A percentile compares a stretch with the other conserved stretches of the same genome.
phyloP scores from a whole-genome alignment of 2,329 filamentous ascomycete genomes.

The Paecilomyces sp. region DNA sequence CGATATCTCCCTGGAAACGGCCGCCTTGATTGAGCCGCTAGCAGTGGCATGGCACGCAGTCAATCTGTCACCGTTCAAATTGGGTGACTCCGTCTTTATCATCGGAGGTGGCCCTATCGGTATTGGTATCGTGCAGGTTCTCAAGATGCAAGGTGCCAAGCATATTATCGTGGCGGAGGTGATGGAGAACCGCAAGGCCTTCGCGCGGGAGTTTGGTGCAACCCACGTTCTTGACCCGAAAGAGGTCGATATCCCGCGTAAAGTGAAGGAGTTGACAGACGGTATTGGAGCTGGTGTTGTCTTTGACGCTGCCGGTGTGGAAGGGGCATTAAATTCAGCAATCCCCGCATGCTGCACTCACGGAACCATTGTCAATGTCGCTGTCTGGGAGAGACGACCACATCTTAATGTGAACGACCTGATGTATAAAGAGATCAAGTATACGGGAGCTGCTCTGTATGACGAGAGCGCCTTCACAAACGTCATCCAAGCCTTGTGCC shows the following conservation, averaged over 20 bases:
- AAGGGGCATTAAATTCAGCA: constrained; percentile 40
- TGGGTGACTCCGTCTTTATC: constrained; percentile 45
- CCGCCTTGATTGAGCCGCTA: constrained; percentile 56
- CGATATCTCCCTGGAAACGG: constrained; percentile 8
- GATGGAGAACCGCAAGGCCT: constrained; percentile 42
- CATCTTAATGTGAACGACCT: constrained; percentile 49
- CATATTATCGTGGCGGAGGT: constrained; percentile 55
- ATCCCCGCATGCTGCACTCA: constrained; percentile 45
- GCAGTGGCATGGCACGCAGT: constrained; percentile 60
- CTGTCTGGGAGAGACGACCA: constrained; percentile 54
- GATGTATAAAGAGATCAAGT: constrained; percentile 37
- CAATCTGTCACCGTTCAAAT: constrained; percentile 39
- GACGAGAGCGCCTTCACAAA: constrained; percentile 49
- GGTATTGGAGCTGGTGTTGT: constrained; percentile 48
- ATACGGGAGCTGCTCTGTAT: constrained; percentile 43
- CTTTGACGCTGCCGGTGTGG: constrained; percentile 57
- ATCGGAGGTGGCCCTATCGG: constrained; percentile 59
- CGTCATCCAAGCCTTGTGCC: constrained; percentile 48
- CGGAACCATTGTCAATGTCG: constrained; percentile 58
- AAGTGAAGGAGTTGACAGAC: constrained; percentile 41
- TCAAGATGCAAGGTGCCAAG: constrained; percentile 46
- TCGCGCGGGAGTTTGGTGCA: constrained; percentile 50
- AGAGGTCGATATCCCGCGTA: constrained; percentile 39
- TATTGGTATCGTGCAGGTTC: constrained; percentile 52
- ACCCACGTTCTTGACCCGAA: constrained; percentile 48